Evolutionary conservation across 768 basidiomycete species (phyloP), one percentile per base, ranked within the genome.

Genomic region (Psilocybe tampanensis): DNA sequence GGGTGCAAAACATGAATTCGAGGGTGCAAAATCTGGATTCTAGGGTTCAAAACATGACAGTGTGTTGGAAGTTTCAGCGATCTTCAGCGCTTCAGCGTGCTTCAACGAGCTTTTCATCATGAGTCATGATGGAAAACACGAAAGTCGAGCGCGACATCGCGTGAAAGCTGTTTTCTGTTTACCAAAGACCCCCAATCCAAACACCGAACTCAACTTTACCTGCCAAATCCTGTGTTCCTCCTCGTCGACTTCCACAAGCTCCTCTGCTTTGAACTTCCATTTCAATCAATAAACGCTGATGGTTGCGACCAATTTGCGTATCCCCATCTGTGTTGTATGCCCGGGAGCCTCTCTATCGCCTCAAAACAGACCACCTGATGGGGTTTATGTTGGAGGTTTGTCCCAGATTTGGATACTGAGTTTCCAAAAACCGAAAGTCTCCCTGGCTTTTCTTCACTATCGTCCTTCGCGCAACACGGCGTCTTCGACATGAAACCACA

Each of bases 51-150:
- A 29, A 4, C 29, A 29, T 5, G 29, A n/a, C 21, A 24, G 8
- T 43, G 24, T 29, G 41, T 13, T 53, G 41, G 23, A 17, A 21
- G 18, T 5, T 7, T 29, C 26, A 47, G 45, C 45, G 24, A 17
- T 29, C 24, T 13, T 29, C 17, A n/a, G 45, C 24, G 26, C 17
- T 47, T 47, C 29, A 13, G 45, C 22, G 45, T 6, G 23, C 11
- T 8, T 24, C 44, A 45, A 21, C 1, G 24, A 19, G 24, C 42
- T 21, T 13, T n/a, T 49, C 41, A 49, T 55, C 47, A 55, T 56
- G 55, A 49, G 19, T 44, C 49, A 56, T 56, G 55, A 56, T 51
- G 55, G 36, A 48, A n/a, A n/a, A n/a, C n/a, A n/a, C n/a, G n/a
- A 47, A 55, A 48, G 29, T 21, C 4, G 47, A 29, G 36, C 26